Conservation (phyloP, 306 rosid genomes). For the Heteromeles arbutifolia region DNA sequence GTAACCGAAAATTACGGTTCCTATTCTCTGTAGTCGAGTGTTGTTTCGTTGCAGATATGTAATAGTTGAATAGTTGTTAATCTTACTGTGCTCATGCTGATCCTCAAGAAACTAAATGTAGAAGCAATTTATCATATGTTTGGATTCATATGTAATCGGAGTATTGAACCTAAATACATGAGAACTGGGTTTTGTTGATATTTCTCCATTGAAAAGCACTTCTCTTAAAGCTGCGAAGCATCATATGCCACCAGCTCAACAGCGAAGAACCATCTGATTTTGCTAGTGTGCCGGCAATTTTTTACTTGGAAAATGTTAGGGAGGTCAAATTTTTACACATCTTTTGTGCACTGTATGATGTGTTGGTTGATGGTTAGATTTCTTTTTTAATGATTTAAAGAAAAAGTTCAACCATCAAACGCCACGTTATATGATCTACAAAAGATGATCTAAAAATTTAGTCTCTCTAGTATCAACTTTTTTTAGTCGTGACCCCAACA, state of each 20-base stretch:
- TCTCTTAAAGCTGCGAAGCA: not conserved
- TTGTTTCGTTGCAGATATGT: slow-evolving; percentile 10
- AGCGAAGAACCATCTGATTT: not conserved
- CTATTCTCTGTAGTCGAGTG: slow-evolving; percentile 1
- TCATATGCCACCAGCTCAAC: not conserved
- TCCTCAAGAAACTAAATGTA: slow-evolving; percentile 22
- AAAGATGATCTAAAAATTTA: no score
- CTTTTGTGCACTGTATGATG: no score
- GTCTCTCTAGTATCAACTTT: fast-evolving
- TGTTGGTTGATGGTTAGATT: no score
- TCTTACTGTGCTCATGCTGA: slow-evolving; percentile 21
- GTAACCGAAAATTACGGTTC: slow-evolving; percentile 20
- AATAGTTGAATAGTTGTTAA: slow-evolving; percentile 11
- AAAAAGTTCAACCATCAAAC: no score
- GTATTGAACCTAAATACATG: not conserved
- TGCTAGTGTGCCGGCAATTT: no score
- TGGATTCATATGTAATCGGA: not conserved
- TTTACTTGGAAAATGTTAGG: no score
- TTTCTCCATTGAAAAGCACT: not conserved
- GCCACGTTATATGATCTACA: no score
- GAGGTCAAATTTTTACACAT: no score
- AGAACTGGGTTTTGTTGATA: not conserved
- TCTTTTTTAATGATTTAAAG: no score
- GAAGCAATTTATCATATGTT: slow-evolving; percentile 16
- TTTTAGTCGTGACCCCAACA: no score